A percentile compares a stretch with the other conserved stretches of the same genome.
phyloP scores from a whole-genome alignment of 2,329 filamentous ascomycete genomes.

The Phaeosphaeriaceae sp. region DNA sequence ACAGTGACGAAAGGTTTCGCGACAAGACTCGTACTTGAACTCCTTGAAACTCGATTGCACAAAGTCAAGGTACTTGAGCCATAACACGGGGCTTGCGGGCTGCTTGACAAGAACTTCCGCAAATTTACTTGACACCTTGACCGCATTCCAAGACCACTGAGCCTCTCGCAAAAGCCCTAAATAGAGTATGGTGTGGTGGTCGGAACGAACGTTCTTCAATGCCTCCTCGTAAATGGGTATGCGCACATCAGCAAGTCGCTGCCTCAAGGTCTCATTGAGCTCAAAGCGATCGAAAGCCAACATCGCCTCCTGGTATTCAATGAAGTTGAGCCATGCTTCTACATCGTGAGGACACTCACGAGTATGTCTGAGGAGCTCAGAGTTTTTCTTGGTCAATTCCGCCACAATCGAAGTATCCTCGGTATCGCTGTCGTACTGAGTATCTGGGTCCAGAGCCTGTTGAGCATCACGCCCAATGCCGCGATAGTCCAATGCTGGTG shows the following conservation, averaged over 20 bases:
- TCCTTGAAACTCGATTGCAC: constrained; percentile 69
- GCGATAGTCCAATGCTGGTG: constrained; percentile 42
- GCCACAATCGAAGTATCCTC: constrained; percentile 22
- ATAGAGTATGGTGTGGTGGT: constrained; percentile 66
- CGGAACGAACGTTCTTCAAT: constrained; percentile 61
- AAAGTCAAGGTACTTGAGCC: constrained; percentile 76
- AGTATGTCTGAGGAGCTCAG: constrained; percentile 69
- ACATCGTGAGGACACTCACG: constrained; percentile 72
- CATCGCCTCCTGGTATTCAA: constrained; percentile 76
- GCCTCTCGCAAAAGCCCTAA: constrained; percentile 77
- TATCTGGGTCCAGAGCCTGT: constrained; percentile 45
- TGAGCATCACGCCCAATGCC: constrained; percentile 36
- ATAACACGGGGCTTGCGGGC: constrained; percentile 68
- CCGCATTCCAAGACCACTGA: constrained; percentile 73
- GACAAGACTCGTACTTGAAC: constrained; percentile 73
- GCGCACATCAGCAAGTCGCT: constrained; percentile 79
- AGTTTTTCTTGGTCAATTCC: constrained; percentile 58
- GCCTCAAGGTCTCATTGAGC: constrained; percentile 66
- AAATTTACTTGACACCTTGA: constrained; percentile 71
- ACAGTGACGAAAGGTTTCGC: constrained; percentile 65
- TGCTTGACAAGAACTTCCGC: constrained; percentile 63
- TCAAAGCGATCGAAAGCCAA: constrained; percentile 60
- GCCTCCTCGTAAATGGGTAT: constrained; percentile 82
- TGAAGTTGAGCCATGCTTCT: constrained; percentile 78
- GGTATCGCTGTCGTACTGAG: constrained; percentile 40